Percentiles rank a stretch among this genome's conserved stretches.
Conservation (phyloP, 305 asterid species). For the Caryopteris hybrid region DNA sequence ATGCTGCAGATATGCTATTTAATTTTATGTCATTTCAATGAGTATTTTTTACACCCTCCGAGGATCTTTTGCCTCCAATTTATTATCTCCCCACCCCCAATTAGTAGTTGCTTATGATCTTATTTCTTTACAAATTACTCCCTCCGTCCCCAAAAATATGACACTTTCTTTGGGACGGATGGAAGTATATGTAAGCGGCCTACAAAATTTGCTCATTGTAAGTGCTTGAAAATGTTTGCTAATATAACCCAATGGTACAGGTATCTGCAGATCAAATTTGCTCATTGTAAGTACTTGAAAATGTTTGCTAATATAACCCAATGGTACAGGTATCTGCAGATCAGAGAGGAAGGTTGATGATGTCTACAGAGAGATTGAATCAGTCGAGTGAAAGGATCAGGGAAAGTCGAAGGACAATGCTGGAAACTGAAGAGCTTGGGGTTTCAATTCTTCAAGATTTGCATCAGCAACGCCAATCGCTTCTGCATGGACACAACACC, state of each 20-base stretch:
- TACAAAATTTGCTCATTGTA: neutral
- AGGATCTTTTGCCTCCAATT: no score
- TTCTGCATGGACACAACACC: conserved; percentile 51
- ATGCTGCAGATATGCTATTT: no score
- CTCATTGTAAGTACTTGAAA: neutral
- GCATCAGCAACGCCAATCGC: conserved; percentile 70
- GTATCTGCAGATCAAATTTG: conserved; percentile 50
- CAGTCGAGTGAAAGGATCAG: conserved; percentile 50
- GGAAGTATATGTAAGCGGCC: neutral
- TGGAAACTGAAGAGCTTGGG: conserved; percentile 81
- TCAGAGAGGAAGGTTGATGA: conserved; percentile 59
- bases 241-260: conserved; percentile 15
- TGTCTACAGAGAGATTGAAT: conserved; percentile 62
- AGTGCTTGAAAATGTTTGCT: neutral
- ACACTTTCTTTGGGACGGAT: no score
- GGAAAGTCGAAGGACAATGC: conserved; percentile 59
- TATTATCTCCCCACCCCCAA: no score
- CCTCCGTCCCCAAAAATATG: no score
- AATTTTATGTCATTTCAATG: no score
- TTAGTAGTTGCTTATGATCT: no score
- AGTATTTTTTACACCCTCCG: no score
- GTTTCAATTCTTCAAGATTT: conserved; percentile 79
- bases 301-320: neutral
- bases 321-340: conserved; percentile 45
- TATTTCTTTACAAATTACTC: no score